phyloP scores from a whole-genome alignment of 176 grass and related monocot species.

The Zizania latifolia region DNA sequence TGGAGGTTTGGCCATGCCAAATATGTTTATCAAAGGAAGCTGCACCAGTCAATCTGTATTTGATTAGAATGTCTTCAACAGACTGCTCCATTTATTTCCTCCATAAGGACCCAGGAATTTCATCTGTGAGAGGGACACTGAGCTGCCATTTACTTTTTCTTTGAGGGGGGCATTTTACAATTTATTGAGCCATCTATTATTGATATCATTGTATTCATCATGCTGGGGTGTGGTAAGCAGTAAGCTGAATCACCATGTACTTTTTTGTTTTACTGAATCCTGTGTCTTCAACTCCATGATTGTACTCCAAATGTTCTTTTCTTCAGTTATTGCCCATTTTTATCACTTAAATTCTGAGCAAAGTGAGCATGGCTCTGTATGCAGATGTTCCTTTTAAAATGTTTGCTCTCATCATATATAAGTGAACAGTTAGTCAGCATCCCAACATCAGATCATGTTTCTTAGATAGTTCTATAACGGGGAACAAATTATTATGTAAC shows the following conservation, averaged over 20 bases:
- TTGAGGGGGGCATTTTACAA: not conserved
- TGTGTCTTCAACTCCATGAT: not conserved
- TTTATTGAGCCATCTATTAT: slow-evolving; percentile 31
- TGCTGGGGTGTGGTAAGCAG: slow-evolving; percentile 28
- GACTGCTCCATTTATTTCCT: not conserved
- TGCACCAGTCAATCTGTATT: slow-evolving; percentile 38
- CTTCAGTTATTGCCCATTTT: not conserved
- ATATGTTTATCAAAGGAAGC: slow-evolving; percentile 43
- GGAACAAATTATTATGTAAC: not conserved
- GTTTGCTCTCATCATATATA: not conserved
- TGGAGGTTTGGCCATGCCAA: slow-evolving; percentile 38
- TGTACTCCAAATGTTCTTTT: not conserved
- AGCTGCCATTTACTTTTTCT: no score
- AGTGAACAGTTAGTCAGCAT: not conserved
- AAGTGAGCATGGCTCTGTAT: not conserved
- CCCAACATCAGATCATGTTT: not conserved
- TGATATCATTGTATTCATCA: slow-evolving; percentile 45
- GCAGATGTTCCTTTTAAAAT: not conserved
- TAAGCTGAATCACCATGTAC: not conserved
- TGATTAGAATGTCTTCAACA: not conserved
- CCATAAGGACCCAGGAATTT: not conserved
- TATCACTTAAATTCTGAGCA: not conserved
- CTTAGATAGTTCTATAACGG: not conserved
- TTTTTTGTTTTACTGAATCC: not conserved
- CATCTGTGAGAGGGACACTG: not conserved